Evolutionary conservation across 2,329 filamentous ascomycete species (phyloP).

Genomic region (Emergomyces orientalis): DNA sequence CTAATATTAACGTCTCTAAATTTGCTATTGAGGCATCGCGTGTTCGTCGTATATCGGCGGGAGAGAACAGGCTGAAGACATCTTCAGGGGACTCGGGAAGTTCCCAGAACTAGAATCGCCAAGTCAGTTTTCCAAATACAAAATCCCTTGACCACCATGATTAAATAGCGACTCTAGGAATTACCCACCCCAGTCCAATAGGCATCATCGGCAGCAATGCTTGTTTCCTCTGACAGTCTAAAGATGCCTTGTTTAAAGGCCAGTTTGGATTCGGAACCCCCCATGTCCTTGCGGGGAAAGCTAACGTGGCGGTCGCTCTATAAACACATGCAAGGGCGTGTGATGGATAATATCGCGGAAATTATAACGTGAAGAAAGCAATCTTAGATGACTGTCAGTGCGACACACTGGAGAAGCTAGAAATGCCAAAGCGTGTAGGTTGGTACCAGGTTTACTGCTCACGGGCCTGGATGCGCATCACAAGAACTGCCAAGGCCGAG

Average conservation of each 20-base stretch:
- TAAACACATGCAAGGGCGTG: not conserved
- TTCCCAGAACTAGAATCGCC: constrained; percentile 73
- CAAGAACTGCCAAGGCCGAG: not conserved
- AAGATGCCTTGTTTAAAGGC: constrained; percentile 99
- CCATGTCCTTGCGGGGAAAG: constrained; percentile 51
- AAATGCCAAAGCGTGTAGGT: not conserved
- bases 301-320: not conserved
- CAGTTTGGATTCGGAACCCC: constrained; percentile 96
- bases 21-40: constrained; percentile 79
- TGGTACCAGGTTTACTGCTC: not conserved
- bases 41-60: constrained; percentile 77
- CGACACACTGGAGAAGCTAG: not conserved
- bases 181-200: constrained; percentile 82
- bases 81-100: constrained; percentile 92
- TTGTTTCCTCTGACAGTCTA: constrained; percentile 79
- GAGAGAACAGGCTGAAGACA: constrained; percentile 90
- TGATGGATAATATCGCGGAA: not conserved
- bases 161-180: not conserved
- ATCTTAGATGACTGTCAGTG: not conserved
- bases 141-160: not conserved
- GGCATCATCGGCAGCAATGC: constrained; percentile 76
- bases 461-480: not conserved
- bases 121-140: constrained; percentile 2
- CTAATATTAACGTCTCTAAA: constrained; percentile 77
- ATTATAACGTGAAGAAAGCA: not conserved